These are phyloP conservation scores for Clarireedia sp. DNA, from an alignment of 2,329 filamentous ascomycete genomes.

Conservation along the genomic window DNA sequence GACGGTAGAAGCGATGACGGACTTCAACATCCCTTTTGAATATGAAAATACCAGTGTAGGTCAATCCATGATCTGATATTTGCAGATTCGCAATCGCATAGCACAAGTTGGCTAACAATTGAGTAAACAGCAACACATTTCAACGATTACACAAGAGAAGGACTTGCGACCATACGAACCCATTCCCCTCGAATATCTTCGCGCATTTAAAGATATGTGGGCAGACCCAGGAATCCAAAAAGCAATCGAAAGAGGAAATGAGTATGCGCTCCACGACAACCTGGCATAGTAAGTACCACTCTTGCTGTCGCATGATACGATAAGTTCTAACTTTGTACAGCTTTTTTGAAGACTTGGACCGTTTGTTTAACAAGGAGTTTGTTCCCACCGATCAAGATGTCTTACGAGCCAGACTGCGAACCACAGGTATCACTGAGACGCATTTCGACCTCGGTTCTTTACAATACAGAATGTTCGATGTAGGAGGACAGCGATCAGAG, in stretches of 20 bases:
- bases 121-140: constrained; percentile 61
- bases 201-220: constrained; percentile 81
- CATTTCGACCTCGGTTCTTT: constrained; percentile 86
- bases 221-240: constrained; percentile 71
- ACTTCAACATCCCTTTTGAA: constrained; percentile 72
- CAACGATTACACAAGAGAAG: constrained; percentile 67
- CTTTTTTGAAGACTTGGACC: constrained; percentile 74
- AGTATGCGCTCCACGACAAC: constrained; percentile 95
- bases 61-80: constrained; percentile 7
- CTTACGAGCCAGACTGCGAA: constrained; percentile 79
- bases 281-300: constrained; percentile 67
- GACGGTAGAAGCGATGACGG: constrained; percentile 83
- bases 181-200: constrained; percentile 69
- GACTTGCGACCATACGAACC: constrained; percentile 78
- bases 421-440: constrained; percentile 93
- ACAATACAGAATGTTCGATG: constrained; percentile 87
- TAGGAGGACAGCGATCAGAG: constrained; percentile 66
- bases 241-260: constrained; percentile 89
- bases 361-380: constrained; percentile 69
- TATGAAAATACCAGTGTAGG: constrained; percentile 71
- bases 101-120: constrained; percentile 1
- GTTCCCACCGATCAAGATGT: constrained; percentile 92
- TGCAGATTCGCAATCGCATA: background rate
- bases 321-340: constrained; percentile 37
- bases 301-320: background rate